Base-by-base conservation (phyloP, 2,329 filamentous ascomycete genomes). In the Monosporascus cannonballus region DNA sequence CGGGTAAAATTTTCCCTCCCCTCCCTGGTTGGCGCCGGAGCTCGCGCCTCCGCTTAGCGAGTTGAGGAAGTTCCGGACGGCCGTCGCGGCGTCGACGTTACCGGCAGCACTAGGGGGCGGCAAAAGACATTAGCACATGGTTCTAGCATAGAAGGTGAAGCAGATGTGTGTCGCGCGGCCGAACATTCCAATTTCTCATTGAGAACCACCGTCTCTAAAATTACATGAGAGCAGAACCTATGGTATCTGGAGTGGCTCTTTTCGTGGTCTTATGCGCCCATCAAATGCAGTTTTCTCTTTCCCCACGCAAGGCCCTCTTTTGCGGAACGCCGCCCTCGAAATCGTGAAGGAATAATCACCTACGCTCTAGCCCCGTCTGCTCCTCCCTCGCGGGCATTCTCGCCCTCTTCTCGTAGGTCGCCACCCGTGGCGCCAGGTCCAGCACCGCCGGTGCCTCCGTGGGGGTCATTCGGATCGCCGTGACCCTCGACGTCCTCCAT, bases 321-420 rank as follows among this genome's bases (percentile, higher is more conserved):
- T 47, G 53, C 54, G 51, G 60, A 64, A 65, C 62, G 60, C 62
- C 63, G 57, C 57, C 39, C 20, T 20, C 11, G 9, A 61, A 63
- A 59, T 60, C 60, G 61, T 59, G 59, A 59, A 64, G 57, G 70
- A 73, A 69, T 73, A 70, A 52, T 57, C 70, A 99, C 95, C 93
- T 97, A 99, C 94, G 93, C 94, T 96, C 94, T 85, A 75, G 90
- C 95, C 67, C 95, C 94, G 74, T 97, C 94, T 63, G 90, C 90
- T 69, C 95, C 94, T 55, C 93, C 94, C 73, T 96, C 91, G 75
- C 95, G 82, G 59, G 93, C 84, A 61, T 84, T 85, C 70, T 90
- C 85, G 54, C 94, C 94, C 71, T 97, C 94, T 71, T 95, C 86
- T 71, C 92, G 84, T 62, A 96, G 76, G 69, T 99, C 93, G 58